Conservation (phyloP, 140 eudicot genomes). For the Flaveria floridana region DNA sequence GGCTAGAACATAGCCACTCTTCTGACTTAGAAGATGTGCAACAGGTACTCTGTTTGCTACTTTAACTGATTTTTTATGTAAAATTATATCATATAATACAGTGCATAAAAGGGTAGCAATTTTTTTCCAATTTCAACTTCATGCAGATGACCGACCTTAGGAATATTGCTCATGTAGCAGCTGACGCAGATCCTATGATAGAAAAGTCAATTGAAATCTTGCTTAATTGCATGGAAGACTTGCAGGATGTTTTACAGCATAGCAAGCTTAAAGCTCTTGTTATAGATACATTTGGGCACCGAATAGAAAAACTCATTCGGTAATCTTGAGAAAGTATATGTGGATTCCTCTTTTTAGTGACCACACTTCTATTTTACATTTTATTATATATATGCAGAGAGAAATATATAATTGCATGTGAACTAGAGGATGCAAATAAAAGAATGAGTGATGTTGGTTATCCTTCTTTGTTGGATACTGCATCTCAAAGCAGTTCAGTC, state of each 20-base stretch:
- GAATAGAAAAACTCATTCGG: constrained; percentile 76
- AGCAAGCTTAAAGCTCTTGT: constrained; percentile 74
- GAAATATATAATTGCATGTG: constrained; percentile 65
- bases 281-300: constrained; percentile 81
- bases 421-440: constrained; percentile 50
- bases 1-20: constrained; percentile 68
- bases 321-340: constrained; percentile 26
- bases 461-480: constrained; percentile 51
- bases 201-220: constrained; percentile 62
- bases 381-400: constrained; percentile 51
- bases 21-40: constrained; percentile 65
- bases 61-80: not conserved
- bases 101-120: not conserved
- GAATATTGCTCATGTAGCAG: constrained; percentile 70
- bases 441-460: constrained; percentile 38
- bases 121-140: constrained; percentile 12
- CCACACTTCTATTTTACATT: constrained; percentile 7
- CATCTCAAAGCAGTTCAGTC: constrained; percentile 67
- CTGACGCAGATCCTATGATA: constrained; percentile 58
- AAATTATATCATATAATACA: not conserved
- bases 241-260: constrained; percentile 61
- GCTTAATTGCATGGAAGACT: constrained; percentile 68
- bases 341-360: not conserved
- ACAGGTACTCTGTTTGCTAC: constrained; percentile 48
- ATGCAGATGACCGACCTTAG: constrained; percentile 70